Conservation (phyloP, 345 rosid genomes). For the Murraya koenigii region DNA sequence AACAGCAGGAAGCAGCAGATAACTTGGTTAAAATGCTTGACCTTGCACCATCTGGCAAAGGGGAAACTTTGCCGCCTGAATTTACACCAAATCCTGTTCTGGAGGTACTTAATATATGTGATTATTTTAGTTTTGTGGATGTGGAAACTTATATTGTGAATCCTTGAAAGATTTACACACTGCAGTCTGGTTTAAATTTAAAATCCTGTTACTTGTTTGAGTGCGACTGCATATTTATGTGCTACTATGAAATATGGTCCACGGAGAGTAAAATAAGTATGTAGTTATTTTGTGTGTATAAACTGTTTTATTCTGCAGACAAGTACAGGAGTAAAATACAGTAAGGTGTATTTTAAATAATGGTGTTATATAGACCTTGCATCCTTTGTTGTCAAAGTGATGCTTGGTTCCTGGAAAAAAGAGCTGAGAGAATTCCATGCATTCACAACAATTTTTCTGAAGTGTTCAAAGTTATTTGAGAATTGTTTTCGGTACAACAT, state of each 20-base stretch:
- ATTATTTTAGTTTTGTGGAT: neutral
- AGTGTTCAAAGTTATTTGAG: neutral
- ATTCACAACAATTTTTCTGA: neutral
- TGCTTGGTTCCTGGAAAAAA: neutral
- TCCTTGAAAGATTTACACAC: neutral
- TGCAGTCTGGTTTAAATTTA: neutral
- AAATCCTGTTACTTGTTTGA: neutral
- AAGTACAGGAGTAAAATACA: neutral
- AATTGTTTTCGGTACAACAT: neutral
- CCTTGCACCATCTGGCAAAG: constrained; percentile 67
- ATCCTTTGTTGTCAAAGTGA: neutral
- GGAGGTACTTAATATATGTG: constrained; percentile 43
- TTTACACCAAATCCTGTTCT: constrained; percentile 86
- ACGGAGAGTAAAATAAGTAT: neutral
- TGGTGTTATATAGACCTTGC: neutral
- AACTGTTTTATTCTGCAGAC: neutral
- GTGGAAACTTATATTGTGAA: neutral
- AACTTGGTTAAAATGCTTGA: constrained; percentile 79
- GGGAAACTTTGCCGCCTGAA: constrained; percentile 68
- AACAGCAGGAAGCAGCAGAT: constrained; percentile 83
- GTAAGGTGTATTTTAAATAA: neutral
- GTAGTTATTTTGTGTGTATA: neutral
- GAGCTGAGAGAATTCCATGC: neutral
- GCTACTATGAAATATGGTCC: neutral
- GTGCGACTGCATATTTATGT: neutral